Conservation (phyloP, 2,329 filamentous ascomycete species). For the Stylonectria norvegica region DNA sequence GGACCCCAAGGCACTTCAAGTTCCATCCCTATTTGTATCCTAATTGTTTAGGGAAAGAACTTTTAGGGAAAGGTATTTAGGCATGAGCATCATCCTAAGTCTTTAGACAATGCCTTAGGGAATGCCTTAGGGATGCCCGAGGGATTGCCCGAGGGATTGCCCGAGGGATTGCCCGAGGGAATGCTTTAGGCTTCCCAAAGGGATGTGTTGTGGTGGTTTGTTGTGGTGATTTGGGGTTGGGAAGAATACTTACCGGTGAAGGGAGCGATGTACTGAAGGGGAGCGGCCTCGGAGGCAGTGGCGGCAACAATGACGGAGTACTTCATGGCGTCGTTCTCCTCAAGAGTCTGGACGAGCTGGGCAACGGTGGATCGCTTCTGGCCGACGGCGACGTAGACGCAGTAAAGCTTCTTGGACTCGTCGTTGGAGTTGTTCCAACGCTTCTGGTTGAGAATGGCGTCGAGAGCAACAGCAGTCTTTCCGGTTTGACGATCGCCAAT, state of each 20-base stretch:
- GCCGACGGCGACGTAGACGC: conserved; percentile 96
- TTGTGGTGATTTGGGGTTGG: too few species aligned
- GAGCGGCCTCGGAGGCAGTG: conserved; percentile 94
- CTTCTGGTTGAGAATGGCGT: conserved; percentile 99
- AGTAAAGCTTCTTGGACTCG: conserved; percentile 99
- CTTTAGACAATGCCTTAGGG: too few species aligned
- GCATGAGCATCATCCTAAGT: too few species aligned
- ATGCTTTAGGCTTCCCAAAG: too few species aligned
- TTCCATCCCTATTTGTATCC: too few species aligned
- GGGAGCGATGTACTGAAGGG: conserved; percentile 89
- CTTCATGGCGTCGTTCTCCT: conserved; percentile 99
- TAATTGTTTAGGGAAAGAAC: too few species aligned
- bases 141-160: too few species aligned
- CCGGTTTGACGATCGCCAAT: conserved; percentile 99
- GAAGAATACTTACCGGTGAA: conserved; percentile 63
- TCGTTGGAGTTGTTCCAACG: conserved; percentile 86
- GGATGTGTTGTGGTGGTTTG: too few species aligned
- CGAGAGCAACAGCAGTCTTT: conserved; percentile 98
- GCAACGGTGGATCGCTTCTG: conserved; percentile 99
- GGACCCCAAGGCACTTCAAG: too few species aligned
- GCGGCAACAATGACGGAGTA: conserved; percentile 92
- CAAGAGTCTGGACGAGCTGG: conserved; percentile 98
- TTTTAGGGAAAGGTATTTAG: too few species aligned
- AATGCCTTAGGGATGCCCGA: too few species aligned
- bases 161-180: too few species aligned